Base-by-base conservation (phyloP, 768 basidiomycete genomes). In the Mrakia gelida region DNA sequence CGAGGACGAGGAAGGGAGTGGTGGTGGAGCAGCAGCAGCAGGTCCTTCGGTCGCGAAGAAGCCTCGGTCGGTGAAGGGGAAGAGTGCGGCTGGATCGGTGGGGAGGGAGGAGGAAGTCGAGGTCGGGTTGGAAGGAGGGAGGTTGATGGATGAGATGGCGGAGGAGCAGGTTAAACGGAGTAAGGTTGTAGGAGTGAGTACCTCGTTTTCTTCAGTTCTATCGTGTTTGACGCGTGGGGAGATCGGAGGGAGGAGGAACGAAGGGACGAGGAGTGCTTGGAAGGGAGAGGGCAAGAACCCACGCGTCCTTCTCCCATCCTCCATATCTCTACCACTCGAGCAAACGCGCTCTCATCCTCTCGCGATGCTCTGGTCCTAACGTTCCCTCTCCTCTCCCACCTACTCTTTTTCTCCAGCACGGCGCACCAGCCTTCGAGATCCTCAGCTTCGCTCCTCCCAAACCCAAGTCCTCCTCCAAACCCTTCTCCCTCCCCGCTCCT, bases 161-260 rank as follows among this genome's bases (percentile, higher is more conserved):
- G 63, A 56, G 21, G 75, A 76, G 68, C 67, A 71, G 41, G 56
- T 13, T 1, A 70, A 76, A 52, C 71, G 75, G 41, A 76, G 34
- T n/a, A 71, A 59, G 32, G 54, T 71, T 10, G 34, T 59, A 43
- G 67, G 67, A 16, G 75, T 76, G 67, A 63, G 75, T 61, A 73
- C 54, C 10, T 28, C 18, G 2, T 56, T 52, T 26, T n/a, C 10
- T 59, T 6, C 0, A 28, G 45, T 23, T 38, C 52, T 67, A 10
- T 75, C 73, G n/a, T 28, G 21, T 15, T 52, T 52, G 49, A 21
- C 3, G 49, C 49, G 1, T 18, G 18, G 49, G 56, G 30, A 16
- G 32, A 38, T 56, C 54, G 72, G 52, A 16, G 23, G 49, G 18
- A 32, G 23, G 52, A 18, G 11, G 45, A 7, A 45, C 52, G 71